Conservation (phyloP, 2,329 filamentous ascomycete species). For the Trichocomaceae sp. region DNA sequence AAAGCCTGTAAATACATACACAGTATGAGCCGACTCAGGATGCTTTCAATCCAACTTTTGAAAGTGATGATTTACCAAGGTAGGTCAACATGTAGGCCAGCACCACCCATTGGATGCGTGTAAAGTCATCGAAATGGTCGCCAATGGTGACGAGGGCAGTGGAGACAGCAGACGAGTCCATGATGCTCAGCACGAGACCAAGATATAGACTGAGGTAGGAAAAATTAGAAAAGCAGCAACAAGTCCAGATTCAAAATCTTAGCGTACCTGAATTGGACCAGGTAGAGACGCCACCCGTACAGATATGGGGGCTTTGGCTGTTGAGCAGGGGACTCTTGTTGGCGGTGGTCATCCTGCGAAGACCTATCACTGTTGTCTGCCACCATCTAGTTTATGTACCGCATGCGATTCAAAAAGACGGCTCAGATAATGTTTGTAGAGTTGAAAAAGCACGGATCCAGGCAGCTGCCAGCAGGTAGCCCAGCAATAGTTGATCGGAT, state of each 20-base stretch:
- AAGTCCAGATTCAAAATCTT: not conserved
- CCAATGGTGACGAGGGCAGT: constrained; percentile 5
- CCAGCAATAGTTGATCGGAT: too few relatives aligned
- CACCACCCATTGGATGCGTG: constrained; percentile 1
- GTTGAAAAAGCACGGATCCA: not conserved
- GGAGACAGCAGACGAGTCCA: not conserved
- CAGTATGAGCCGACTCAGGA: not conserved
- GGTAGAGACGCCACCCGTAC: not conserved
- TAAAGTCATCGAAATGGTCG: constrained; percentile 2
- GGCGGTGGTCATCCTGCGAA: not conserved
- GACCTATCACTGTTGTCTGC: not conserved
- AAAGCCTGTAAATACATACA: not conserved
- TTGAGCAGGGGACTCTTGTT: not conserved
- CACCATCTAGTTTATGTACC: not conserved
- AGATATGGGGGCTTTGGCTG: not conserved
- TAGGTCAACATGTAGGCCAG: constrained; percentile 5
- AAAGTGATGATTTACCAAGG: not conserved
- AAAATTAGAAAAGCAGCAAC: not conserved
- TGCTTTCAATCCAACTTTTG: not conserved
- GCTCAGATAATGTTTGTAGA: not conserved
- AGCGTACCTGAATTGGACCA: constrained; percentile 2
- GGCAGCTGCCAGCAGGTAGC: too few relatives aligned
- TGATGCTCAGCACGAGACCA: not conserved
- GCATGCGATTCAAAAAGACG: not conserved
- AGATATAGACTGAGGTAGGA: not conserved